Evolutionary conservation across 2,329 filamentous ascomycete species (phyloP), one percentile per base, ranked within the genome.

Genomic region (Fusarium cyanostomum): DNA sequence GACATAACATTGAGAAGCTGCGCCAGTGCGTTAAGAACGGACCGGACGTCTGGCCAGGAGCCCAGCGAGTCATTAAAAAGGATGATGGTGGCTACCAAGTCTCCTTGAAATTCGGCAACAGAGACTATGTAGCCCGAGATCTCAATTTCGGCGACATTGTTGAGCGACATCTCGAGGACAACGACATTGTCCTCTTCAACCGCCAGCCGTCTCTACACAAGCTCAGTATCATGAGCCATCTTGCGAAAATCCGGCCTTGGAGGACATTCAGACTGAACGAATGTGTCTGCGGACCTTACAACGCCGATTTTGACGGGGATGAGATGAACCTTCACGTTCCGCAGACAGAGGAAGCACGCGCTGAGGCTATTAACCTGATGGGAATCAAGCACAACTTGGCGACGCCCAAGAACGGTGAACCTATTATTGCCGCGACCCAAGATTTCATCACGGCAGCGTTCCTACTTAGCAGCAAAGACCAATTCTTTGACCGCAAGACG

Each of bases 261-360:
- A 89, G 94, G 76, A 99, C 95, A 0, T 98, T 99, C 75, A 90
- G 95, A 52, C 84, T 99, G 15, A 99, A 99, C 74, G 95, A 99
- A 75, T 99, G 95, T 85, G 95, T 97, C 2, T 99, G 95, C 78
- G 94, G 91, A 61, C 95, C 95, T 4, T 99, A 99, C 82, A 99
- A 99, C 70, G 95, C 95, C 53, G 95, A 99, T 85, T 99, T 99
- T 69, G 95, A 99, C 71, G 95, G 95, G 59, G 95, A 99, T 70
- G 95, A 99, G 77, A 99, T 99, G 95, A 99, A 99, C 71, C 79
- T 99, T 43, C 95, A 99, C 78, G 94, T 99, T 13, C 95, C 95
- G 3, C 95, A 99, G 74, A 98, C 95, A 0, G 95, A 99, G 79
- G 95, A 99, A 77, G 94, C 95, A 10, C 87, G 95, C 55, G 92